These are phyloP conservation scores for Diaporthe batatas DNA, from an alignment of 2,329 filamentous ascomycete genomes.

Conservation along the genomic window DNA sequence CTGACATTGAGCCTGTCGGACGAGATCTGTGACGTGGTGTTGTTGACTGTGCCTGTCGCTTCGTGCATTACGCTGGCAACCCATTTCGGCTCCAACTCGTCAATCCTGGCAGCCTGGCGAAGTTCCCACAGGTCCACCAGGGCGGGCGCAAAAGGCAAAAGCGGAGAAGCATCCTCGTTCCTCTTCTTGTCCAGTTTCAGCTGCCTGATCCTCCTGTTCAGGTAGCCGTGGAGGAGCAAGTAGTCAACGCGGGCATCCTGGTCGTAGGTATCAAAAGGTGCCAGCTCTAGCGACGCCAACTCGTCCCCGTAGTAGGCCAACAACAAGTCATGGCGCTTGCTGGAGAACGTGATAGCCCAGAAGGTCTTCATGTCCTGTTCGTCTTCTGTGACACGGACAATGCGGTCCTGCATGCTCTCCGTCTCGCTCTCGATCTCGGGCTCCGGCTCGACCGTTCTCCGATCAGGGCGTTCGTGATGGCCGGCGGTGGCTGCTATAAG, in stretches of 20 bases:
- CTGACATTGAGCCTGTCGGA: slow-evolving; percentile 52
- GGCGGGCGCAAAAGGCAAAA: slow-evolving; percentile 60
- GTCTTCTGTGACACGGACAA: slow-evolving; percentile 60
- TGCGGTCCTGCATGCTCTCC: slow-evolving; percentile 56
- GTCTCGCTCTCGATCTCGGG: slow-evolving; percentile 38
- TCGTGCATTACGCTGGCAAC: slow-evolving; percentile 58
- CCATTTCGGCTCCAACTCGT: slow-evolving; percentile 55
- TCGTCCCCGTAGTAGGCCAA: slow-evolving; percentile 58
- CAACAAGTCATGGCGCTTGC: slow-evolving; percentile 55
- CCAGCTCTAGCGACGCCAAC: slow-evolving; percentile 52
- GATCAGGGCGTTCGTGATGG: neutral
- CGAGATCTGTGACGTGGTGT: slow-evolving; percentile 53
- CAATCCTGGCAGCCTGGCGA: slow-evolving; percentile 58
- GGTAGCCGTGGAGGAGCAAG: slow-evolving; percentile 62
- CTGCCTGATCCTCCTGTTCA: slow-evolving; percentile 53
- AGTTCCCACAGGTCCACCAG: slow-evolving; percentile 62
- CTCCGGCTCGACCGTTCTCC: slow-evolving; percentile 36
- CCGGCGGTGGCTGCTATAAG: slow-evolving; percentile 12
- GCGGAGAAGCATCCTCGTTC: slow-evolving; percentile 52
- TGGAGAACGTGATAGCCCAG: slow-evolving; percentile 63
- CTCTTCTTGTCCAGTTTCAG: slow-evolving; percentile 56
- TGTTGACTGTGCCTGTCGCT: slow-evolving; percentile 50
- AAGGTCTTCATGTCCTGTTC: slow-evolving; percentile 61
- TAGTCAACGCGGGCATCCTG: slow-evolving; percentile 64
- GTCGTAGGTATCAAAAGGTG: slow-evolving; percentile 52